Evolutionary conservation across 495 filamentous ascomycete genomes (phyloP).

Genomic region (Endocarpon pusillum): DNA sequence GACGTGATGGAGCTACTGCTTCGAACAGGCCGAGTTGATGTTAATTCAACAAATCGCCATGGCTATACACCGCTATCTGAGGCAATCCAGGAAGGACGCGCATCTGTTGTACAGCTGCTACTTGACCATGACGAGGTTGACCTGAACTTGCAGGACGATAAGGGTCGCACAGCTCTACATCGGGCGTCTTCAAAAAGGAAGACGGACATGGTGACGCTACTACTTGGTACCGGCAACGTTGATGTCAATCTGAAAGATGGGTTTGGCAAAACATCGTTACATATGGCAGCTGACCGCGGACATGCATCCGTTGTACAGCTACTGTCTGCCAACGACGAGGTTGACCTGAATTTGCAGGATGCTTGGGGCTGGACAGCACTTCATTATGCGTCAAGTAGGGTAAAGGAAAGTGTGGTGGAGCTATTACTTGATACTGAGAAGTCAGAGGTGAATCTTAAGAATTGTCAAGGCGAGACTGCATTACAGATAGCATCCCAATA

Average conservation of each 20-base stretch:
- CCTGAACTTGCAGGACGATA: conserved; percentile 14
- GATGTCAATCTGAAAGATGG: conserved; percentile 18
- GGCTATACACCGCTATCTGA: conserved; percentile 25
- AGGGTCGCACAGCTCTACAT: conserved; percentile 27
- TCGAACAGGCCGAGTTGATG: conserved; percentile 16
- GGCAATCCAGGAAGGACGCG: conserved; percentile 21
- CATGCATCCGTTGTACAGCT: conserved; percentile 22
- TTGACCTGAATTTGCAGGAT: not conserved
- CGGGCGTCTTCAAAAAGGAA: conserved; percentile 29
- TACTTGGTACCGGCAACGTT: conserved; percentile 15
- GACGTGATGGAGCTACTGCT: conserved; percentile 20
- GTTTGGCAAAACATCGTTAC: conserved; percentile 23
- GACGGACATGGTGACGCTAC: conserved; percentile 20
- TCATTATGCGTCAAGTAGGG: too few relatives aligned
- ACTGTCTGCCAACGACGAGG: conserved; percentile 10
- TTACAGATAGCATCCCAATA: too few relatives aligned
- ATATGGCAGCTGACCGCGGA: conserved; percentile 26
- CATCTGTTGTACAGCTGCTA: conserved; percentile 17
- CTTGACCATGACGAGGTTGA: conserved; percentile 4
- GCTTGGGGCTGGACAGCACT: not conserved
- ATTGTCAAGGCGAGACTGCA: too few relatives aligned
- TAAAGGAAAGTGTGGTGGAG: too few relatives aligned
- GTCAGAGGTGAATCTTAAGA: too few relatives aligned
- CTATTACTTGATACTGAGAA: too few relatives aligned
- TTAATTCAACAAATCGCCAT: conserved; percentile 18